Evolutionary conservation across 2,329 filamentous ascomycete species (phyloP), one percentile per base, ranked within the genome.

Genomic region (Colletotrichum tabaci): DNA sequence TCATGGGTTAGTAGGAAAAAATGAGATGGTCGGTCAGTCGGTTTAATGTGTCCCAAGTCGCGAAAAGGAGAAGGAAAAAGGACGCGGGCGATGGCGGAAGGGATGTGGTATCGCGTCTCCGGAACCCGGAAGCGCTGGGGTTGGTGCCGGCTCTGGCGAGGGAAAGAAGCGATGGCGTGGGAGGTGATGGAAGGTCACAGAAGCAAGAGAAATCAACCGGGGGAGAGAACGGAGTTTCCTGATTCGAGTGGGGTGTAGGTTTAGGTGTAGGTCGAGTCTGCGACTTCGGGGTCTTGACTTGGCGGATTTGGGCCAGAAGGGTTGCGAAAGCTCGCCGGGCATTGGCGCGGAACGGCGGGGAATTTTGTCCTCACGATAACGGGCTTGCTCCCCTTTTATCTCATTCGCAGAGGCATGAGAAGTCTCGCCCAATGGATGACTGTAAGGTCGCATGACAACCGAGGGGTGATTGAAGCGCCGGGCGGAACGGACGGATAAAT

Each of bases 171-270:
- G 15, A 44, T 10, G 58, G 53, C 52, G 53, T 55, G 46, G 61
- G 40, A 55, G 21, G 23, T 40, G 49, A 60, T 71, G 63, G 67
- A 71, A 71, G 60, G 63, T 60, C 52, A 68, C 52, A 68, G 68
- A 67, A 71, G 56, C 56, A 10, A 7, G 15, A 44, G 38, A 26
- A 46, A 40, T 15, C 9, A 38, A 58, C 46, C 44, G 35, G 42
- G 46, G 35, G 35, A 38, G 35, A 38, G 40, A 49, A 52, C 68
- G 68, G 68, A 71, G 68, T 68, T 71, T 71, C 68, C 68, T 71
- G 44, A 63, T 68, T 58, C 46, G 52, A 68, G 68, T 52, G 44
- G 66, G 53, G 52, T 35, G 44, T 62, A 4, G 26, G 4, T 47
- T 30, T 42, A 42, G 3, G 35, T n/a, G 15, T 21, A 3, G 23